These are phyloP conservation scores for Leishmania tarentolae DNA, from an alignment of 208 protist species.

Conservation along the genomic window DNA sequence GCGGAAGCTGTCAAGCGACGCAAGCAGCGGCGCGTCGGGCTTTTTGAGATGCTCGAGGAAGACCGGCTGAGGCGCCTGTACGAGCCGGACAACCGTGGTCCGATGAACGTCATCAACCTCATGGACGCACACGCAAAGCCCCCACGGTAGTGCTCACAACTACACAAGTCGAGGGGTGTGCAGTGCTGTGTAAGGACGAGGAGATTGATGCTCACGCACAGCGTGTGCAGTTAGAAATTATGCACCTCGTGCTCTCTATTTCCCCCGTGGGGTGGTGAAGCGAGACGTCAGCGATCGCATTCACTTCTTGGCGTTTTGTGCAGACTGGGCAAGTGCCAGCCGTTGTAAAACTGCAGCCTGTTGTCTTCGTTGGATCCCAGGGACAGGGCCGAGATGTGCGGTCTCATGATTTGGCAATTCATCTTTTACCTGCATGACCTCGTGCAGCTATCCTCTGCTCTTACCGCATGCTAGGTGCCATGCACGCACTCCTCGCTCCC, in stretches of 20 bases:
- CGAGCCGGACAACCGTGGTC: conserved; percentile 29
- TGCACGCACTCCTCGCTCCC: not conserved
- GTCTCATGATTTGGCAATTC: not conserved
- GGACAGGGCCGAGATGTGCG: not conserved
- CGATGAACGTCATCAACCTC: conserved; percentile 29
- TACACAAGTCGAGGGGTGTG: not conserved
- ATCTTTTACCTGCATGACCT: not conserved
- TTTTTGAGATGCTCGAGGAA: conserved; percentile 67
- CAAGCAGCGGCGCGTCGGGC: conserved; percentile 32
- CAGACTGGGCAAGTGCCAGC: not conserved
- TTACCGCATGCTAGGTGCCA: not conserved
- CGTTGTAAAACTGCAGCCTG: not conserved
- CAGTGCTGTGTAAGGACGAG: not conserved
- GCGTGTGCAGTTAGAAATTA: no score
- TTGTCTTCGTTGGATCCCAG: not conserved
- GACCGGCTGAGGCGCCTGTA: conserved; percentile 41
- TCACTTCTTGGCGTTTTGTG: not conserved
- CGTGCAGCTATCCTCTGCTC: not conserved
- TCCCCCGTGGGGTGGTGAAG: not conserved
- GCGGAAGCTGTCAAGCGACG: conserved; percentile 32
- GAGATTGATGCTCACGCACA: not conserved
- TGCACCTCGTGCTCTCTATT: no score
- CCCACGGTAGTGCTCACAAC: conserved; percentile 15
- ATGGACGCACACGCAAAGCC: conserved; percentile 23
- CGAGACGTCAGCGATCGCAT: not conserved